These are phyloP conservation scores for Mucor lusitanicus DNA, from an alignment of 371 early-diverging fungal genomes.

Conservation along the genomic window DNA sequence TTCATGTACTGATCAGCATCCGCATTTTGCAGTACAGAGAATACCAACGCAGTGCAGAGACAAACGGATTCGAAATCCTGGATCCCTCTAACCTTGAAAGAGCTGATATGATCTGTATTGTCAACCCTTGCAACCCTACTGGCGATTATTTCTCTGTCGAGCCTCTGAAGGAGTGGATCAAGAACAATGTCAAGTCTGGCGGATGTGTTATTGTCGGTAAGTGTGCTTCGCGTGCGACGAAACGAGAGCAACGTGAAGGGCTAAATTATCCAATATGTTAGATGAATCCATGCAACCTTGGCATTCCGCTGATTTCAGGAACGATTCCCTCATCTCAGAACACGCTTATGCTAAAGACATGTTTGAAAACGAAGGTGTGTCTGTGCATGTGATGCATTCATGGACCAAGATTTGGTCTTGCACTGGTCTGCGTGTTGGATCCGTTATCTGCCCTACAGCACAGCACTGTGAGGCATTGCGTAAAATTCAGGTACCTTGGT, in stretches of 20 bases:
- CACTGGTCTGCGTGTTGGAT: conserved; percentile 86
- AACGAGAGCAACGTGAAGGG: background rate
- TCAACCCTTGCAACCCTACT: conserved; percentile 89
- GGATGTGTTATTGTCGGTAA: conserved; percentile 76
- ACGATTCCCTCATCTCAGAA: conserved; percentile 73
- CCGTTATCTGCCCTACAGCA: conserved; percentile 79
- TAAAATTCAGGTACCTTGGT: conserved; percentile 85
- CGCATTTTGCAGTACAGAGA: conserved; percentile 70
- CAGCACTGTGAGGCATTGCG: conserved; percentile 68
- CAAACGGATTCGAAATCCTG: conserved; percentile 68
- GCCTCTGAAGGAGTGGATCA: conserved; percentile 71
- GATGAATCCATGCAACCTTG: conserved; percentile 93
- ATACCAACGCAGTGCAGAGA: conserved; percentile 81
- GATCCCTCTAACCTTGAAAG: conserved; percentile 48
- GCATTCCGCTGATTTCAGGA: conserved; percentile 74
- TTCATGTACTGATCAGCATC: background rate
- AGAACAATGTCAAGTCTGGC: conserved; percentile 61
- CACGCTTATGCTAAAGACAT: conserved; percentile 58
- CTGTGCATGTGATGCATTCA: conserved; percentile 84
- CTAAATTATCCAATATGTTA: background rate
- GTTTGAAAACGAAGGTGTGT: conserved; percentile 62
- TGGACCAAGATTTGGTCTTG: conserved; percentile 94
- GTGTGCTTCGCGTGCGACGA: background rate
- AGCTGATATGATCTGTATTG: conserved; percentile 73
- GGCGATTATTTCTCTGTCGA: conserved; percentile 77